Evolutionary conservation across 805 yeast species (phyloP).

Genomic region (Metschnikowia reukaufii): DNA sequence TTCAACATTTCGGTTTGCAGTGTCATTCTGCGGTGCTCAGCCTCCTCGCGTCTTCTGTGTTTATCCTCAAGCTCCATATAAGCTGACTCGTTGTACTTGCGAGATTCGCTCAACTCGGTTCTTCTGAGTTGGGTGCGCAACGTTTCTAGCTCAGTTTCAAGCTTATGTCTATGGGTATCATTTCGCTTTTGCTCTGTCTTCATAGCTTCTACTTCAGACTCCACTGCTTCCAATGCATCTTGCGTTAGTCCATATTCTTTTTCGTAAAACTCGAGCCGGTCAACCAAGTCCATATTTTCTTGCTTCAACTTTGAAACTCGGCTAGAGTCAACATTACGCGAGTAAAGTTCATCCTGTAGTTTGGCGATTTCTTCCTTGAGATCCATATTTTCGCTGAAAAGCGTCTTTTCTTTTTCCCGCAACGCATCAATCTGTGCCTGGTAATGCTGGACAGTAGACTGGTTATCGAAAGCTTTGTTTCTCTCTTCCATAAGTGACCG

Average conservation of each 20-base stretch:
- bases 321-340: conserved; percentile 18
- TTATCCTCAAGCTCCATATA: conserved; percentile 25
- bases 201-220: conserved; percentile 26
- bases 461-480: conserved; percentile 15
- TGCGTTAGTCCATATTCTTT: conserved; percentile 27
- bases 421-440: conserved; percentile 27
- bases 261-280: conserved; percentile 29
- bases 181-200: conserved; percentile 14
- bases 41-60: conserved; percentile 22
- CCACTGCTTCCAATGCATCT: conserved; percentile 25
- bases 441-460: conserved; percentile 19
- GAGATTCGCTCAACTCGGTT: conserved; percentile 17
- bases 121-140: conserved; percentile 19
- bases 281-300: conserved; percentile 24
- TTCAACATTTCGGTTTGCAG: conserved; percentile 37
- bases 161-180: conserved; percentile 21
- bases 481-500: conserved; percentile 23
- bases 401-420: conserved; percentile 21
- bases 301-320: conserved; percentile 15
- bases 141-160: conserved; percentile 31
- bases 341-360: conserved; percentile 26
- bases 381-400: conserved; percentile 20
- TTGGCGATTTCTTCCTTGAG: conserved; percentile 30
- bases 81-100: conserved; percentile 20
- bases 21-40: conserved; percentile 24